phyloP scores from a whole-genome alignment of 192 early-diverging fungal genomes.

The Chytriomyces sp. region DNA sequence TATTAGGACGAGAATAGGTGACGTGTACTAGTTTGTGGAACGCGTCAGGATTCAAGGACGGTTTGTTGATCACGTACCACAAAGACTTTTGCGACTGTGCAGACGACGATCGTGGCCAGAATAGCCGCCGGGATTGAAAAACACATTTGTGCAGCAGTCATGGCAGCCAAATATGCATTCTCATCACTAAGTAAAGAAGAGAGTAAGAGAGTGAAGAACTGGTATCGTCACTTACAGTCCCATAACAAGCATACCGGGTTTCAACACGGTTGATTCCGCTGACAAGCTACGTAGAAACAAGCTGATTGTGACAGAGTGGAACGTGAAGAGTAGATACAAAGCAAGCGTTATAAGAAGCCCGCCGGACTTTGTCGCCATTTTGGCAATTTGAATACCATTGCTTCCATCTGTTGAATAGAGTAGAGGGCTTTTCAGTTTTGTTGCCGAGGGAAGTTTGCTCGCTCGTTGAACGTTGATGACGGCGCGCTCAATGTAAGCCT shows the following conservation, averaged over 20 bases:
- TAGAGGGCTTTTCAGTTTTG: constrained; percentile 5
- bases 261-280: neutral
- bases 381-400: neutral
- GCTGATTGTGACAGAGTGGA: neutral
- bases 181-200: constrained; percentile 2
- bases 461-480: neutral
- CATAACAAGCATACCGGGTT: constrained; percentile 12
- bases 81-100: constrained; percentile 1
- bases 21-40: neutral
- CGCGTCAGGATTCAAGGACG: neutral
- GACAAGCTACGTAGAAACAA: neutral
- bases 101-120: neutral
- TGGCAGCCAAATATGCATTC: neutral
- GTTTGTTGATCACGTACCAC: neutral
- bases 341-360: neutral
- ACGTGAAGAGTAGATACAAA: constrained; percentile 1
- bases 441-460: neutral
- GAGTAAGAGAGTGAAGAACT: neutral
- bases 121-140: neutral
- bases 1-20: neutral
- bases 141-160: neutral
- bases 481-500: neutral
- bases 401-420: neutral
- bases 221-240: neutral
- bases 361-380: neutral